A percentile compares a stretch with the other conserved stretches of the same genome.
Evolutionary conservation across 2,329 filamentous ascomycete species (phyloP).

Genomic region (Helminthosporium solani): DNA sequence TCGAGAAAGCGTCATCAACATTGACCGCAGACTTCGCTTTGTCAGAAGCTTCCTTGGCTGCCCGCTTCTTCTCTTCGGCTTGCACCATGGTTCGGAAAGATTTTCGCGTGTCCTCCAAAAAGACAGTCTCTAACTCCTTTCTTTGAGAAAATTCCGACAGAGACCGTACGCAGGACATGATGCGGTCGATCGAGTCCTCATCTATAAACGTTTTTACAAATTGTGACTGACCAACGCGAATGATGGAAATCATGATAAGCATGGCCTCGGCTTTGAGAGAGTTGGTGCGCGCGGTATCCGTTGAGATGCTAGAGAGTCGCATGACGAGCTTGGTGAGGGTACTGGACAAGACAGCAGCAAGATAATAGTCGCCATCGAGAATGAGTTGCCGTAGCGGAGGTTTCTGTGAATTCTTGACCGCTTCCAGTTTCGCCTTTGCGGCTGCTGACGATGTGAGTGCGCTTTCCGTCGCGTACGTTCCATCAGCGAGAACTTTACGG

Average conservation of each 20-base stretch:
- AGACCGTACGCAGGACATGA: slow-evolving; percentile 95
- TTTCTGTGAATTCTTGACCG: slow-evolving; percentile 95
- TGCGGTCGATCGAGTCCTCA: slow-evolving; percentile 95
- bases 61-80: slow-evolving; percentile 95
- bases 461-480: slow-evolving; percentile 95
- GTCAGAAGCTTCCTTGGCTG: slow-evolving; percentile 88
- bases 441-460: slow-evolving; percentile 91
- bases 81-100: slow-evolving; percentile 97
- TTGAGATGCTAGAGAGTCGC: slow-evolving; percentile 91
- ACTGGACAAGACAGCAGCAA: slow-evolving; percentile 91
- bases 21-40: slow-evolving; percentile 93
- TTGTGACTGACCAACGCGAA: slow-evolving; percentile 96
- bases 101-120: slow-evolving; percentile 90
- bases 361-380: slow-evolving; percentile 94
- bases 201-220: slow-evolving; percentile 98
- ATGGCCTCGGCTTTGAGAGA: slow-evolving; percentile 94
- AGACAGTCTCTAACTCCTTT: slow-evolving; percentile 88
- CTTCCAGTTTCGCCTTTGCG: slow-evolving; percentile 86
- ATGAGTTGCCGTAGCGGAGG: slow-evolving; percentile 88
- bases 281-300: slow-evolving; percentile 83
- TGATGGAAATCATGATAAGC: slow-evolving; percentile 99
- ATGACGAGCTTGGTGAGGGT: slow-evolving; percentile 97
- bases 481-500: slow-evolving; percentile 88
- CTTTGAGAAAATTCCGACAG: slow-evolving; percentile 85
- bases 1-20: slow-evolving; percentile 90